phyloP scores from a whole-genome alignment of 2,329 filamentous ascomycete genomes.

The Diplodia seriata region DNA sequence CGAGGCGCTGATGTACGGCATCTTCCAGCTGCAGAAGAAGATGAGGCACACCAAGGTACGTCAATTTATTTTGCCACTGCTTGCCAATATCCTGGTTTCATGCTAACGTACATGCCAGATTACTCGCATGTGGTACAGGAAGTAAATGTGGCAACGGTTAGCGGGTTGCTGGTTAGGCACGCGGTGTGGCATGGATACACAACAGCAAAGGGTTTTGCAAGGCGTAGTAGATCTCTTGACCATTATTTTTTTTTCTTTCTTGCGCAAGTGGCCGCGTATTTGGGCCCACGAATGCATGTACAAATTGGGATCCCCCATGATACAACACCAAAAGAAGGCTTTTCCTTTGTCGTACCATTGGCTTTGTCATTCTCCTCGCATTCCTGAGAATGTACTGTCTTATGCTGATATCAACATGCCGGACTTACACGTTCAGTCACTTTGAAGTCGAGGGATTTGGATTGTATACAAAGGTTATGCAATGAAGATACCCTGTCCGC shows the following conservation, averaged over 20 bases:
- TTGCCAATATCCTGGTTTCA: background rate
- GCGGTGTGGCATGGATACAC: constrained; percentile 19
- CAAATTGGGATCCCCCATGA: constrained; percentile 17
- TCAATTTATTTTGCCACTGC: background rate
- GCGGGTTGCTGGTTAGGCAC: background rate
- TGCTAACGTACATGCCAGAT: constrained; percentile 42
- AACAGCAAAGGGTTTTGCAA: constrained; percentile 6
- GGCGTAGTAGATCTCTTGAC: constrained; percentile 19
- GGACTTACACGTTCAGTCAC: no score
- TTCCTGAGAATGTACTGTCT: background rate
- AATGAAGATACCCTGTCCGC: no score
- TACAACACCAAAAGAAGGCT: constrained; percentile 20
- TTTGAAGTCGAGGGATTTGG: no score
- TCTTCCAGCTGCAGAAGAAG: constrained; percentile 81
- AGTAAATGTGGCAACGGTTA: constrained; percentile 44
- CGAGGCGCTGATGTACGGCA: constrained; percentile 64
- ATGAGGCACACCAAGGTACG: constrained; percentile 64
- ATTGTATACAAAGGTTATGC: no score
- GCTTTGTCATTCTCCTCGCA: background rate
- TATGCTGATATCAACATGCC: background rate
- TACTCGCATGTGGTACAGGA: constrained; percentile 66
- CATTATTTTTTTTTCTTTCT: background rate
- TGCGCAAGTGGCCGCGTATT: background rate
- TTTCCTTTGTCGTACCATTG: constrained; percentile 22
- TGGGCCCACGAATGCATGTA: constrained; percentile 13